These are phyloP conservation scores for Glycyrrhiza uralensis DNA, from an alignment of 306 rosid genomes.

Conservation along the genomic window DNA sequence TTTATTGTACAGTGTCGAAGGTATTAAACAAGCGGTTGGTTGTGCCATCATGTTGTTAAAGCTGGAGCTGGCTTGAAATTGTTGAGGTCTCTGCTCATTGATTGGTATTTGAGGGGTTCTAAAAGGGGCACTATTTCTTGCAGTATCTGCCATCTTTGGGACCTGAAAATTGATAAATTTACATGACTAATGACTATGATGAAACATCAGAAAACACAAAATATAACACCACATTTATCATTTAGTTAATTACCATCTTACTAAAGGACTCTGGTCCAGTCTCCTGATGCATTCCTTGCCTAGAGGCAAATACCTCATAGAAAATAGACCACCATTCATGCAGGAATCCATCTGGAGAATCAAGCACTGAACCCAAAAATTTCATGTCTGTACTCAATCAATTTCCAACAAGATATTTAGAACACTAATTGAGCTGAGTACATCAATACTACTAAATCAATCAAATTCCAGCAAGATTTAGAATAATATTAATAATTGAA, in stretches of 20 bases:
- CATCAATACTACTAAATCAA: background rate
- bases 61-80: slow-evolving; percentile 12
- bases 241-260: slow-evolving; percentile 20
- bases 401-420: background rate
- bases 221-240: background rate
- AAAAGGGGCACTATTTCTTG: background rate
- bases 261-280: slow-evolving; percentile 21
- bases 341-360: slow-evolving; percentile 42
- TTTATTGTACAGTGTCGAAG: background rate
- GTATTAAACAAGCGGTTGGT: background rate
- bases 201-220: slow-evolving; percentile 4
- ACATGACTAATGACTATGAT: background rate
- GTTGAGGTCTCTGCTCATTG: slow-evolving; percentile 30
- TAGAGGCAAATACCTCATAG: slow-evolving; percentile 18
- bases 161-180: slow-evolving; percentile 37
- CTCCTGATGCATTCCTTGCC: background rate
- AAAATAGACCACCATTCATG: slow-evolving; percentile 64
- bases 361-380: slow-evolving; percentile 26
- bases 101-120: slow-evolving; percentile 17
- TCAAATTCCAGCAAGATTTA: background rate
- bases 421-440: background rate
- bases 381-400: background rate
- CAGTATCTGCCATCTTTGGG: slow-evolving; percentile 11
- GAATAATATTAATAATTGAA: background rate
- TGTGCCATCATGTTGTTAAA: slow-evolving; percentile 11